phyloP scores from a whole-genome alignment of 2,329 filamentous ascomycete species.

The Microcyclospora pomicola region DNA sequence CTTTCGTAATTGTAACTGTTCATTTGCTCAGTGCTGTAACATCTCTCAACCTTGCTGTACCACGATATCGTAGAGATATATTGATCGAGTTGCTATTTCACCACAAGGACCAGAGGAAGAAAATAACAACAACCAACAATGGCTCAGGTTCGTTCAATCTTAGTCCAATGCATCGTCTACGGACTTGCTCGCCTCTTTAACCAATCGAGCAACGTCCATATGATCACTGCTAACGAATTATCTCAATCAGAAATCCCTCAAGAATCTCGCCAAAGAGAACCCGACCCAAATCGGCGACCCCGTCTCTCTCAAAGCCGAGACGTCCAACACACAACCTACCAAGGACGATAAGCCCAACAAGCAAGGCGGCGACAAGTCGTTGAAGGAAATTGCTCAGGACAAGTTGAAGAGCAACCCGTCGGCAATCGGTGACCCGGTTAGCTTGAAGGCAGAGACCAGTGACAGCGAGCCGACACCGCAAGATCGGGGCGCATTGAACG shows the following conservation, averaged over 20 bases:
- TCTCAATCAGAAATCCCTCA: conserved; percentile 7
- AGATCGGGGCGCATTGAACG: conserved; percentile 18
- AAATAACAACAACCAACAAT: no score
- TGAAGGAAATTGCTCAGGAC: conserved; percentile 16
- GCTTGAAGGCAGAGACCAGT: conserved; percentile 17
- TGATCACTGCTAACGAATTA: background rate
- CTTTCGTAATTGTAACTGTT: no score
- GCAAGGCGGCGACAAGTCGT: conserved; percentile 5
- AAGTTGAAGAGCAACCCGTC: conserved; percentile 15
- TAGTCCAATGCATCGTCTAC: no score
- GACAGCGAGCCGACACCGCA: conserved; percentile 20
- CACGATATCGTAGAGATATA: no score
- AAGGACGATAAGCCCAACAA: conserved; percentile 11
- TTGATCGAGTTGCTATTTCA: no score
- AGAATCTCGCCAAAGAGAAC: conserved; percentile 13
- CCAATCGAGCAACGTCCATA: background rate
- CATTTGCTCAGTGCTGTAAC: no score
- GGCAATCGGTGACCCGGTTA: conserved; percentile 17
- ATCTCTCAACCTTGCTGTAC: no score
- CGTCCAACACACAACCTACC: conserved; percentile 17
- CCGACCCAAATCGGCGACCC: conserved; percentile 24
- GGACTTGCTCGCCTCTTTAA: no score
- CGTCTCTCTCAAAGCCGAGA: conserved; percentile 24
- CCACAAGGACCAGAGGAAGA: no score
- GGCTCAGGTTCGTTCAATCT: no score